A percentile compares a stretch with the other conserved stretches of the same genome.
Evolutionary conservation across 108 stramenopile genomes (phyloP).

Genomic region (Cyclotella atomus): DNA sequence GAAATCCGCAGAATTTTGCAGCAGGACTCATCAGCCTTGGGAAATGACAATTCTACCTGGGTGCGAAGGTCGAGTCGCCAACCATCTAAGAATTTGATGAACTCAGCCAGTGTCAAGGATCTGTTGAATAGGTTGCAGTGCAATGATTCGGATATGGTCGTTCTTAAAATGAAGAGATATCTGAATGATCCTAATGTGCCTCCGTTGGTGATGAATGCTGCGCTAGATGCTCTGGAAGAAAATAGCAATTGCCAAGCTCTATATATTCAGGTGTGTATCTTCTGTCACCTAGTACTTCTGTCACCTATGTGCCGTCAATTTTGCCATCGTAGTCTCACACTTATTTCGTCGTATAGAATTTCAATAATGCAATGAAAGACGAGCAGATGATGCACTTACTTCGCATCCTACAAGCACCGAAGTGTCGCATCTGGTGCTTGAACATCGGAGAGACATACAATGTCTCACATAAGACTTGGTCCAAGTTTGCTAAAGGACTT

Average conservation of each 20-base stretch:
- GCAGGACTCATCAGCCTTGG: conserved; percentile 42
- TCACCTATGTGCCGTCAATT: background rate
- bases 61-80: conserved; percentile 85
- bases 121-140: conserved; percentile 73
- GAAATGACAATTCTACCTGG: conserved; percentile 52
- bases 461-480: conserved; percentile 79
- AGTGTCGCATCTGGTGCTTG: conserved; percentile 90
- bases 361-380: conserved; percentile 88
- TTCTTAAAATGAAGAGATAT: conserved; percentile 93
- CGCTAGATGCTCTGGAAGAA: conserved; percentile 86
- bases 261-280: conserved; percentile 89
- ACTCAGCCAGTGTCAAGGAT: conserved; percentile 58
- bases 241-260: conserved; percentile 91
- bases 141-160: conserved; percentile 87
- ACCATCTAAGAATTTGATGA: conserved; percentile 71
- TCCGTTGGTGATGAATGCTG: conserved; percentile 81
- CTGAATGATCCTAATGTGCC: conserved; percentile 83
- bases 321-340: background rate
- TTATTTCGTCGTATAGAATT: conserved; percentile 58
- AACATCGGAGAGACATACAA: conserved; percentile 96
- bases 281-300: background rate
- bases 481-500: conserved; percentile 81
- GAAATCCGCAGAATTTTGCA: conserved; percentile 47
- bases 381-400: conserved; percentile 87
- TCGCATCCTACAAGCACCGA: conserved; percentile 73